phyloP scores from a whole-genome alignment of 768 basidiomycete species.

The Boletus subcaerulescens region DNA sequence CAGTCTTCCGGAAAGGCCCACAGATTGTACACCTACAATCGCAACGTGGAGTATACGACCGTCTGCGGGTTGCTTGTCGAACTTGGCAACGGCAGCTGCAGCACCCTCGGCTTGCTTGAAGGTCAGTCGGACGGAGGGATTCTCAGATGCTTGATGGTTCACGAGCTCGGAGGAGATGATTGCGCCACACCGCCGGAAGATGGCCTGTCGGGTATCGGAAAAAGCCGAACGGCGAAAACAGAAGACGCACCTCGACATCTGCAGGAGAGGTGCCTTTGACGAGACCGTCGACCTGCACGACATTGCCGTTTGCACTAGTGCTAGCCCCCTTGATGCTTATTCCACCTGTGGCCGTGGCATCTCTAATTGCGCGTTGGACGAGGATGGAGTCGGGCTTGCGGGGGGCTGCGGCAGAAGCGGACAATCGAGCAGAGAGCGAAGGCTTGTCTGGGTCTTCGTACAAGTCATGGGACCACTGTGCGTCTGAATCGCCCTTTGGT shows the following conservation, averaged over 20 bases:
- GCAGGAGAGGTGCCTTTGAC: slow-evolving; percentile 76
- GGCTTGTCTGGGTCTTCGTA: slow-evolving; percentile 57
- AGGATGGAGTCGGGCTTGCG: slow-evolving; percentile 56
- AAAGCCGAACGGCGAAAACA: too few relatives aligned
- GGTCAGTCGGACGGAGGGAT: slow-evolving; percentile 65
- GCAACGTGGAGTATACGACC: slow-evolving; percentile 68
- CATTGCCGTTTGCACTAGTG: slow-evolving; percentile 49
- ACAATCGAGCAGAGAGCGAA: slow-evolving; percentile 56
- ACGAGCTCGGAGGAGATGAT: slow-evolving; percentile 44
- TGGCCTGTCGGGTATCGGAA: slow-evolving; percentile 41
- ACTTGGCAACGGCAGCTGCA: slow-evolving; percentile 64
- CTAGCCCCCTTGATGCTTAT: slow-evolving; percentile 72
- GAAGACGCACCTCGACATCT: slow-evolving; percentile 54
- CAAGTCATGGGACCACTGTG: slow-evolving; percentile 70
- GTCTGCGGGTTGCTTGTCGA: slow-evolving; percentile 79
- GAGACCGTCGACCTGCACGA: slow-evolving; percentile 72
- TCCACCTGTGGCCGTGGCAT: slow-evolving; percentile 45
- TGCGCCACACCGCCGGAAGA: slow-evolving; percentile 77
- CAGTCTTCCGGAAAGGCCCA: slow-evolving; percentile 55
- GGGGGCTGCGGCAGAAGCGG: slow-evolving; percentile 35
- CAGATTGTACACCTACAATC: slow-evolving; percentile 56
- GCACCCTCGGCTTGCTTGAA: slow-evolving; percentile 67
- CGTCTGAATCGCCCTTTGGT: slow-evolving; percentile 64
- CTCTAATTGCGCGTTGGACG: slow-evolving; percentile 60
- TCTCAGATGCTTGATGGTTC: slow-evolving; percentile 20